A percentile compares a stretch with the other conserved stretches of the same genome.
Evolutionary conservation across 2,329 filamentous ascomycete genomes (phyloP).

Genomic region (Chrysosphaeria jannelii): DNA sequence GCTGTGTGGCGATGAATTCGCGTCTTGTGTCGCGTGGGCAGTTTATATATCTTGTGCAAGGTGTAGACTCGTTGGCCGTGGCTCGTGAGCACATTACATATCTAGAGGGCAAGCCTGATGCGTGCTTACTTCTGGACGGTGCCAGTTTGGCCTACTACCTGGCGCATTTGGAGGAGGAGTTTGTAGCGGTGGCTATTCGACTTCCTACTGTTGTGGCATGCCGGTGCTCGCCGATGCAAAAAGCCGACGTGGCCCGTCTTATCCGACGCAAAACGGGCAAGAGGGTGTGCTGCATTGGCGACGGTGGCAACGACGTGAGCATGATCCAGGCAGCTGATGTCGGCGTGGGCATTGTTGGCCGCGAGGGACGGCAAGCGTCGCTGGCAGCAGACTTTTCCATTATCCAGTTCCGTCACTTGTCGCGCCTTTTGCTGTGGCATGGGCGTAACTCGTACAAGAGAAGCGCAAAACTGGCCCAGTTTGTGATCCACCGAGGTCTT

Average conservation of each 20-base stretch:
- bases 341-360: constrained; percentile 90
- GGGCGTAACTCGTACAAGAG: constrained; percentile 93
- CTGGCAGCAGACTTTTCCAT: constrained; percentile 92
- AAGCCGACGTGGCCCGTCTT: constrained; percentile 71
- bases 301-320: constrained; percentile 91
- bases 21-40: constrained; percentile 84
- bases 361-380: constrained; percentile 84
- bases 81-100: constrained; percentile 47
- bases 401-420: constrained; percentile 78
- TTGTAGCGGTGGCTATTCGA: constrained; percentile 64
- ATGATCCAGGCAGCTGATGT: constrained; percentile 99
- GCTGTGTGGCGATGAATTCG: constrained; percentile 82
- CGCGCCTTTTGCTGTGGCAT: constrained; percentile 96
- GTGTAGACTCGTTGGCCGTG: constrained; percentile 29
- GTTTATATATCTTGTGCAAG: constrained; percentile 72
- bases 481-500: constrained; percentile 88
- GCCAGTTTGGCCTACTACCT: constrained; percentile 68
- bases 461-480: constrained; percentile 81
- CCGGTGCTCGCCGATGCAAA: constrained; percentile 87
- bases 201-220: constrained; percentile 86
- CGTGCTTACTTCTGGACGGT: constrained; percentile 77
- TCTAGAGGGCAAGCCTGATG: constrained; percentile 59
- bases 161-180: constrained; percentile 41
- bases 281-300: constrained; percentile 87
- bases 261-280: constrained; percentile 85